A percentile compares a stretch with the other conserved stretches of the same genome.
Evolutionary conservation across 495 filamentous ascomycete genomes (phyloP).

Genomic region (Hyaloscypha finlandica): DNA sequence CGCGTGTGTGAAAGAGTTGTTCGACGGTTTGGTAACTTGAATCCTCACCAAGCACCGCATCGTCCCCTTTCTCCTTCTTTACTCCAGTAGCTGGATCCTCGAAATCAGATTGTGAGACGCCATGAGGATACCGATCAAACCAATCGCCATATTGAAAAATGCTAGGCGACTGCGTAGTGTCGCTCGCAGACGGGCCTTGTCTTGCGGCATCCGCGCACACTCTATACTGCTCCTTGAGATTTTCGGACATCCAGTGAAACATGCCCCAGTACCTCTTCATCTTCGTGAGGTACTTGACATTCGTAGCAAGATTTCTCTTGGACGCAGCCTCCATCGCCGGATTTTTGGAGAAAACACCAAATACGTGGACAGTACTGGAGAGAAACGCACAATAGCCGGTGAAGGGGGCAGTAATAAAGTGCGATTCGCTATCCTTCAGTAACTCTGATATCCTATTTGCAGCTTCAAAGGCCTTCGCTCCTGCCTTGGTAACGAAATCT

Average conservation of each 20-base stretch:
- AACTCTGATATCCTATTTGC: conserved; percentile 87
- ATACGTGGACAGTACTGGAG: conserved; percentile 89
- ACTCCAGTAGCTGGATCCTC: conserved; percentile 68
- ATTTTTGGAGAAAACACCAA: conserved; percentile 86
- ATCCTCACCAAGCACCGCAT: conserved; percentile 81
- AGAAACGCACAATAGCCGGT: conserved; percentile 93
- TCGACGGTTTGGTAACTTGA: conserved; percentile 91
- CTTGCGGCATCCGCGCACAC: conserved; percentile 77
- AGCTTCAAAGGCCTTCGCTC: conserved; percentile 77
- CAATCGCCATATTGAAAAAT: conserved; percentile 98
- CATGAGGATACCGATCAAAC: conserved; percentile 94
- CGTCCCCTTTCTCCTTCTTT: conserved; percentile 71
- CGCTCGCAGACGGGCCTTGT: conserved; percentile 19
- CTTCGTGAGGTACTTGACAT: conserved; percentile 85
- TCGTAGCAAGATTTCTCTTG: conserved; percentile 84
- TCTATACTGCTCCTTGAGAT: conserved; percentile 86
- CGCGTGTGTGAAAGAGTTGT: conserved; percentile 87
- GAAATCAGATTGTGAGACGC: conserved; percentile 80
- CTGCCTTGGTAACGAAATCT: conserved; percentile 74
- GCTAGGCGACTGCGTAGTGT: conserved; percentile 50
- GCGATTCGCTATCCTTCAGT: conserved; percentile 74
- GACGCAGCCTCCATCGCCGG: conserved; percentile 70
- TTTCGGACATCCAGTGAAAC: conserved; percentile 95
- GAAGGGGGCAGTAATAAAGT: conserved; percentile 86
- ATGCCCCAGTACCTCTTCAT: conserved; percentile 98